Evolutionary conservation across 2,329 filamentous ascomycete genomes (phyloP).

Genomic region (Davidsoniella neocaledoniae): DNA sequence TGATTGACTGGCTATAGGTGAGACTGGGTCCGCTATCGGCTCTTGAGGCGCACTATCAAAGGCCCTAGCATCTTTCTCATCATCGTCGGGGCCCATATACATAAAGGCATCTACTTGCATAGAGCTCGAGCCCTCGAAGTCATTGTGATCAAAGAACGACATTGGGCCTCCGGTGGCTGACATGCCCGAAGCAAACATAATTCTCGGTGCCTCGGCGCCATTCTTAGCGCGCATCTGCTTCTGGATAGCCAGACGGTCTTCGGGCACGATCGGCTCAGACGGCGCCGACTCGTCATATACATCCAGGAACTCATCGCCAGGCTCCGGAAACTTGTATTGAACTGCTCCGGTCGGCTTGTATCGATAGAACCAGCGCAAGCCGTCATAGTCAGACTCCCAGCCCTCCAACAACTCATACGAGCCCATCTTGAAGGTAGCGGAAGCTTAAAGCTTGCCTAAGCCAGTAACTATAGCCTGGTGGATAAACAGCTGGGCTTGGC

Average conservation of each 20-base stretch:
- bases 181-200: conserved; percentile 11
- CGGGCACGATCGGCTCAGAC: conserved; percentile 28
- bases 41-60: not conserved
- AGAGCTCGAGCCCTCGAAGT: conserved; percentile 22
- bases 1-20: conserved; percentile 4
- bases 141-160: conserved; percentile 17
- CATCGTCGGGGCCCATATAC: conserved; percentile 30
- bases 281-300: conserved; percentile 15
- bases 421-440: conserved; percentile 20
- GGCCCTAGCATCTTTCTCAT: conserved; percentile 17
- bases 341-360: conserved; percentile 36
- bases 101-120: conserved; percentile 37
- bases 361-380: conserved; percentile 39
- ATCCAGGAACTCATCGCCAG: conserved; percentile 42
- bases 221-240: conserved; percentile 26
- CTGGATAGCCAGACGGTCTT: conserved; percentile 35
- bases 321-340: conserved; percentile 39
- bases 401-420: conserved; percentile 27
- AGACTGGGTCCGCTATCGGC: not conserved
- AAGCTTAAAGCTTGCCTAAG: too few relatives aligned
- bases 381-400: conserved; percentile 43
- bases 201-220: conserved; percentile 9
- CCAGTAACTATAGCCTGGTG: too few relatives aligned
- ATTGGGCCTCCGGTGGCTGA: conserved; percentile 14
- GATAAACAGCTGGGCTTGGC: too few relatives aligned